Evolutionary conservation across 495 filamentous ascomycete species (phyloP).

Genomic region (Neurospora sublineolata): DNA sequence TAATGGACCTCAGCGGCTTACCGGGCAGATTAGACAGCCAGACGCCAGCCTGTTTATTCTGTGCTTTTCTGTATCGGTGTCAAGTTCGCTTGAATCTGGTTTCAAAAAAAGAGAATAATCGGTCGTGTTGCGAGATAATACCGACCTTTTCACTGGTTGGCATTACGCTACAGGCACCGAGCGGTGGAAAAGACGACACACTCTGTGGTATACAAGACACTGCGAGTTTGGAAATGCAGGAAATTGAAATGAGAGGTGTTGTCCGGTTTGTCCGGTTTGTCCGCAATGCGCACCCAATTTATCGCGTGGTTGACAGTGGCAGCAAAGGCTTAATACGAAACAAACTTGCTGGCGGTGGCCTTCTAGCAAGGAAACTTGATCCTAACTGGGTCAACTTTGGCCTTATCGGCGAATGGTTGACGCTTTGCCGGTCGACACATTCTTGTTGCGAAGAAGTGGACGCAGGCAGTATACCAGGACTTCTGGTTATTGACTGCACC

Average conservation of each 20-base stretch:
- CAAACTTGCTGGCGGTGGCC: background rate
- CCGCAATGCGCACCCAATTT: too few relatives aligned
- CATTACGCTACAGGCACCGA: background rate
- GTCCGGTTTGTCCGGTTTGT: too few relatives aligned
- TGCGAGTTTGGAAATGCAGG: background rate
- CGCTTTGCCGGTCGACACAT: background rate
- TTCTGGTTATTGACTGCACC: background rate
- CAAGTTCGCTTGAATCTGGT: background rate
- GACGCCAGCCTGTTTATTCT: background rate
- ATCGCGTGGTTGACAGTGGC: background rate
- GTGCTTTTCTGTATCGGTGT: background rate
- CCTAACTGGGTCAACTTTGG: background rate
- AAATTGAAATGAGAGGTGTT: too few relatives aligned
- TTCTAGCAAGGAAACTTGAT: background rate
- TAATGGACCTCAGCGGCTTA: background rate
- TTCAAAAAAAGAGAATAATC: background rate
- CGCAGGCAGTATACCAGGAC: background rate
- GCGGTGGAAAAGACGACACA: fast-evolving
- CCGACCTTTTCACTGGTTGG: fast-evolving
- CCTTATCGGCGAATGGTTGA: background rate
- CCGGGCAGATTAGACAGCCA: background rate
- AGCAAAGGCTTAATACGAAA: background rate
- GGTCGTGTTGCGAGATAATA: background rate
- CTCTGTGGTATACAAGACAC: background rate
- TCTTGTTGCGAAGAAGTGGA: background rate